Evolutionary conservation across 2,329 filamentous ascomycete genomes (phyloP).

Genomic region (Cercospora beticola): DNA sequence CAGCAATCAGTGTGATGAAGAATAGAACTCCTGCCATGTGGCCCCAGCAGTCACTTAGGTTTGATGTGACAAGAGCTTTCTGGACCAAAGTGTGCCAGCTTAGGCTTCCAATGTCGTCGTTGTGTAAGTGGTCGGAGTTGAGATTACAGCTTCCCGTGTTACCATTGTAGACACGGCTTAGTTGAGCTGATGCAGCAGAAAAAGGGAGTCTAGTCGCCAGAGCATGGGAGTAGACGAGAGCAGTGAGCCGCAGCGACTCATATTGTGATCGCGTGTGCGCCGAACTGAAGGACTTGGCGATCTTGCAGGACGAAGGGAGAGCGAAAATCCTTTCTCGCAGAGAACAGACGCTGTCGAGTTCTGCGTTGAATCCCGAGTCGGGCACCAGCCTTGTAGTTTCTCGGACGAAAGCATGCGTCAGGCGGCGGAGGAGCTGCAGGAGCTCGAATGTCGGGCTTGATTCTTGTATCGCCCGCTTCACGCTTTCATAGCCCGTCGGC

Average conservation of each 20-base stretch:
- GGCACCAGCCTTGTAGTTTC: not conserved
- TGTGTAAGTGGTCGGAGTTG: conserved; percentile 5
- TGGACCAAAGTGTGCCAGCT: conserved; percentile 31
- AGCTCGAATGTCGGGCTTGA: conserved; percentile 20
- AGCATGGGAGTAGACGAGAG: conserved; percentile 33
- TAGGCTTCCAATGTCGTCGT: not conserved
- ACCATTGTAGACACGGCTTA: conserved; percentile 1
- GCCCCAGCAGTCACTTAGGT: conserved; percentile 37
- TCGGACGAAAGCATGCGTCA: conserved; percentile 23
- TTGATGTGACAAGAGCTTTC: conserved; percentile 29
- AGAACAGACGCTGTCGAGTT: conserved; percentile 1
- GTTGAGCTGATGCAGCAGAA: conserved; percentile 24
- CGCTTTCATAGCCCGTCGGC: conserved; percentile 19
- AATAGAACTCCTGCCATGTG: conserved; percentile 37
- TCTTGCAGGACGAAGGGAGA: conserved; percentile 9
- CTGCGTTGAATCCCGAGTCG: not conserved
- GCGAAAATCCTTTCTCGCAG: conserved; percentile 23
- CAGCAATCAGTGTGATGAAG: conserved; percentile 35
- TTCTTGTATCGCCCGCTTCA: conserved; percentile 16
- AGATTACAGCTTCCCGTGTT: conserved; percentile 1
- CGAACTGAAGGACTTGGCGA: conserved; percentile 15
- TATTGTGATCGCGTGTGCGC: conserved; percentile 27
- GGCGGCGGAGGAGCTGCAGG: conserved; percentile 20
- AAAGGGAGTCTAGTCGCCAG: conserved; percentile 28
- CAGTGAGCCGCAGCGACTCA: conserved; percentile 33